phyloP scores from a whole-genome alignment of 176 grass and related monocot genomes.

The Avena sativa region DNA sequence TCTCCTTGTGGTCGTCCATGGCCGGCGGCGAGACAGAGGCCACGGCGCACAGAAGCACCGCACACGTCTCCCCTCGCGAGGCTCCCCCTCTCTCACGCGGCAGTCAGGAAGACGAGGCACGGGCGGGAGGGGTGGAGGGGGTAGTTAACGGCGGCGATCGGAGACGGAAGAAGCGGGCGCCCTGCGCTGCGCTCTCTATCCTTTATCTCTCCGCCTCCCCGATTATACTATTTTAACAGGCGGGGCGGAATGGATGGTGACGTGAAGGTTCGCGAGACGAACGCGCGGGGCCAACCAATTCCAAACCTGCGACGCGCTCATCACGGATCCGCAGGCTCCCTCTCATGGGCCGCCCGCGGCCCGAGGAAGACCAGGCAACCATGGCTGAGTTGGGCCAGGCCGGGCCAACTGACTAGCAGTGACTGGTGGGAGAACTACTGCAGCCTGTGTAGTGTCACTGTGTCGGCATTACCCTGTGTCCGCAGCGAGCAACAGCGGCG shows the following conservation, averaged over 20 bases:
- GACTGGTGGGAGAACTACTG: not conserved
- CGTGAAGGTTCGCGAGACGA: not conserved
- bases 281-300: slow-evolving; percentile 6
- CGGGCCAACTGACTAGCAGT: not conserved
- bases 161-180: slow-evolving; percentile 9
- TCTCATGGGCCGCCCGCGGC: not conserved
- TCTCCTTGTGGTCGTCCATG: slow-evolving; percentile 52
- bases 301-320: not conserved
- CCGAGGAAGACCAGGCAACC: not conserved
- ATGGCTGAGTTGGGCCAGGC: not conserved
- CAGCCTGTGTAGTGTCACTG: not conserved
- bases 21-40: not conserved
- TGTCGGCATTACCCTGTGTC: not conserved
- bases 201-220: not conserved
- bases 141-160: slow-evolving; percentile 19
- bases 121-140: not conserved
- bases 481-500: not conserved
- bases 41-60: not conserved
- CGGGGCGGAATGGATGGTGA: not conserved
- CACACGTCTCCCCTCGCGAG: slow-evolving; percentile 6
- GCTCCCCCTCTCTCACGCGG: not conserved
- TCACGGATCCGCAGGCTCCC: not conserved
- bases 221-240: slow-evolving; percentile 15
- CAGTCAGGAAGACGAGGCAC: not conserved
- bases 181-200: slow-evolving; percentile 30